phyloP scores from a whole-genome alignment of 768 basidiomycete species.

The Boletales sp. region DNA sequence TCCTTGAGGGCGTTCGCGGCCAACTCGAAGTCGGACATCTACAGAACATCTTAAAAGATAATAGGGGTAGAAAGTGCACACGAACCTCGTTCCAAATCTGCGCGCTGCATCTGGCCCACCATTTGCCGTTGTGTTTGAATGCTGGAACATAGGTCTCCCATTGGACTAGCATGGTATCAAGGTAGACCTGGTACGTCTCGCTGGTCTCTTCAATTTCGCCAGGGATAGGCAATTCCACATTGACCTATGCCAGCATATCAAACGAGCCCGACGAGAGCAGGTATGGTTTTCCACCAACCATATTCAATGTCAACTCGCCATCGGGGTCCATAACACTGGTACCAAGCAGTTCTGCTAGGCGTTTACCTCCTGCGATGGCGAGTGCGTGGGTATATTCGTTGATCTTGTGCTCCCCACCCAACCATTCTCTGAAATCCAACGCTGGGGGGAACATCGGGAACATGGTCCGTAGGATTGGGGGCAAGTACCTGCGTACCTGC shows the following conservation, averaged over 20 bases:
- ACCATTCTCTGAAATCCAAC: constrained; percentile 63
- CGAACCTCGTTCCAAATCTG: constrained; percentile 33
- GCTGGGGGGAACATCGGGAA: constrained; percentile 38
- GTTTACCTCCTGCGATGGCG: constrained; percentile 62
- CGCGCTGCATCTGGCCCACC: constrained; percentile 31
- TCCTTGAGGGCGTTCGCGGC: constrained; percentile 27
- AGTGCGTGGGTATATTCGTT: constrained; percentile 66
- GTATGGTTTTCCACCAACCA: constrained; percentile 43
- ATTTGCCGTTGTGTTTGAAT: constrained; percentile 27
- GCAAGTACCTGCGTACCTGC: constrained; percentile 37
- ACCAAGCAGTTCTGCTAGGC: constrained; percentile 55
- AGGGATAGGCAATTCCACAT: constrained; percentile 38
- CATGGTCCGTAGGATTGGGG: neutral
- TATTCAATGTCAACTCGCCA: constrained; percentile 59
- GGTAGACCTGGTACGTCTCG: constrained; percentile 14
- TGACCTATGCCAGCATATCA: constrained; percentile 27
- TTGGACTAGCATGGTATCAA: constrained; percentile 17
- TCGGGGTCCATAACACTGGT: constrained; percentile 61
- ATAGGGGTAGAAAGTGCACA: neutral
- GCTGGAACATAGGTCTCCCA: constrained; percentile 14
- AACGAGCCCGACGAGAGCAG: neutral
- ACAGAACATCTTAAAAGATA: neutral
- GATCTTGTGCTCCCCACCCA: constrained; percentile 77
- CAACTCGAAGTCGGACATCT: constrained; percentile 33
- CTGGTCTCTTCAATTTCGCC: constrained; percentile 19